Base-by-base conservation (phyloP, 345 rosid species). In the Syzygium oleosum region DNA sequence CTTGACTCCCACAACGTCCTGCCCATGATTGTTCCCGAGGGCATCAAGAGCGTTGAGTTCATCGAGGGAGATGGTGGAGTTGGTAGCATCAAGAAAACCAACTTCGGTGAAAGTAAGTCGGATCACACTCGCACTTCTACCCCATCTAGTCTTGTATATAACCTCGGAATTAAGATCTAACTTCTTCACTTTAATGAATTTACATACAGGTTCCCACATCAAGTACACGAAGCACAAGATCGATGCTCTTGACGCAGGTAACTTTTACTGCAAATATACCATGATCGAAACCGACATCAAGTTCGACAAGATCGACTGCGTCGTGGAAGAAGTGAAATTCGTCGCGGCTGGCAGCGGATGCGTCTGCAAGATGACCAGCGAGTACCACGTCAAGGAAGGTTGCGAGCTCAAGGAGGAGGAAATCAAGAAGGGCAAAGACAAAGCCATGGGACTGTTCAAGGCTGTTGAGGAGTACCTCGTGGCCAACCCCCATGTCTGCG, bases 41-140 rank as follows among this genome's bases (percentile, higher is more conserved):
- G 86, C 38, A 6, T 92, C 52, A 83, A 90, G 63, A 87, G 80
- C 56, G n/a, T 88, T 11, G 88, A 90, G 84, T 79, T 68, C 38
- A 43, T 92, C 34, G 86, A 90, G 88, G 94, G 94, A 4, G 86
- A 89, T 88, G 94, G 94, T 23, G 94, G 93, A 16, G 89, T 89
- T 14, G 91, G 92, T 49, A 91, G 85, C 87, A 88, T 90, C 88
- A 92, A 85, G 85, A 51, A 89, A 55, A 31, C 87, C 31, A 91
- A 55, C 85, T 87, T 83, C 14, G 85, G 16, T 29, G 85, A 83
- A 25, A 52, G 84, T 78, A 78, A 38, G 51, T 23, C 11, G 10
- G 86, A 51, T 14, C 41, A 77, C 11, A 85, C 38, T 9, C 25
- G 22, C 61, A 12, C 12, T 41, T 25, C 4, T 15, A 29, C 27